Base-by-base conservation (phyloP, 2,329 filamentous ascomycete species). In the Colletotrichum sp. region DNA sequence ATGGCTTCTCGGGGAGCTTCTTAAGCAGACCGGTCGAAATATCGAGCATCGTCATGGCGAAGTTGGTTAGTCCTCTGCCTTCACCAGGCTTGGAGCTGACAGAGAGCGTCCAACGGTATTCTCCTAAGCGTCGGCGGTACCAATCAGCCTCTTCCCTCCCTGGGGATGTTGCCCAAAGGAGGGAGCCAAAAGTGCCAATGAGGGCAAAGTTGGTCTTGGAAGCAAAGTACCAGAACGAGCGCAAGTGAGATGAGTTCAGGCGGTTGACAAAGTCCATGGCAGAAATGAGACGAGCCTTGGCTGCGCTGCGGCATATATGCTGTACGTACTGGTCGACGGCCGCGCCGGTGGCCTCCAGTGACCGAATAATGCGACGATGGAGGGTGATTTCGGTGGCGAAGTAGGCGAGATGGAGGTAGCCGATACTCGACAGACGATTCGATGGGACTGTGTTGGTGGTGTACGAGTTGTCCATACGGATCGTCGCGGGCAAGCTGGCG, bases 261-360 rank as follows among this genome's bases (percentile, higher is more conserved):
- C 96, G 93, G 85, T 98, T 98, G 80, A 98, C 96, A 84, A 98
- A 98, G 83, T 99, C 96, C 95, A 99, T 98, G 78, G 96, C 96
- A 26, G 95, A 98, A 82, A 98, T 98, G 39, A 99, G 90, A 8
- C 96, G 94, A 1, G 96, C 98, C 84, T 98, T 98, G 69, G 96
- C 96, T 6, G 96, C 96, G 73, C 94, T 96, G 69, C 96, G 95
- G 85, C 96, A 98, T 80, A 98, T 98, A 84, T 98, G 95, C 71
- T 96, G 91, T 66, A 98, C 92, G 80, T 98, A 98, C 0, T 93
- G 91, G 82, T 98, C 95, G 52, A 93, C 88, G 6, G 84, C 81
- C 8, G 84, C 81, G 6, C 84, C 78, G 5, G 83, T 80, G 13
- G 87, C 84, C 24, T 87, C 81, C 59, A 98, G 89, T 2, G 95